These are phyloP conservation scores for Acmispon strigosus DNA, from an alignment of 306 rosid species.

Conservation along the genomic window DNA sequence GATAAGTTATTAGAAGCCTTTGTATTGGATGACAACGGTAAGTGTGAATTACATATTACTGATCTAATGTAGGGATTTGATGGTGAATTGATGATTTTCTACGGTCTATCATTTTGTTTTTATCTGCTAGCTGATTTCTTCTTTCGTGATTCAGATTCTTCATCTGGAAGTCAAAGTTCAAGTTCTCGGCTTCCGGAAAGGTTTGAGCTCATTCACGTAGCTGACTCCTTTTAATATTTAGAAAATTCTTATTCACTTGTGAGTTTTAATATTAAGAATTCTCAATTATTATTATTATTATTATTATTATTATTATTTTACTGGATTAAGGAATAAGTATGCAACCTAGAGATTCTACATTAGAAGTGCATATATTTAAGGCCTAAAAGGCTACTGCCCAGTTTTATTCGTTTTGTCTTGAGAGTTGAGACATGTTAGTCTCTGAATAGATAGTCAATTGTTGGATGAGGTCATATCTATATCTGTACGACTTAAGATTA, in stretches of 20 bases:
- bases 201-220: conserved; percentile 30
- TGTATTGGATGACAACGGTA: conserved; percentile 70
- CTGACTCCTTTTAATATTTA: not conserved
- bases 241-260: not conserved
- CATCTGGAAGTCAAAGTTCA: conserved; percentile 55
- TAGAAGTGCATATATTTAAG: not conserved
- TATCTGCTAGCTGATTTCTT: conserved; percentile 10
- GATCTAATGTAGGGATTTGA: conserved; percentile 1
- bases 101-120: not conserved
- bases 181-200: conserved; percentile 82
- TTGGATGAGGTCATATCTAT: not conserved
- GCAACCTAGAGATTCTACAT: not conserved
- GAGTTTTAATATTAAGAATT: not conserved
- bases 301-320: not conserved
- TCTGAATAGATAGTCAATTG: not conserved
- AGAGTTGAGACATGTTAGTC: conserved; percentile 5
- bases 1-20: conserved; percentile 64
- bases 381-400: not conserved
- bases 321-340: not conserved
- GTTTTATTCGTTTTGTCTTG: not conserved
- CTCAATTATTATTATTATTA: not conserved
- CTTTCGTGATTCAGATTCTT: conserved; percentile 45
- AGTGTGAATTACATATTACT: conserved; percentile 8
- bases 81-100: not conserved
- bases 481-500: not conserved